Conservation (phyloP, 1,284 basidiomycete genomes). For the Cutaneotrichosporon sp. region DNA sequence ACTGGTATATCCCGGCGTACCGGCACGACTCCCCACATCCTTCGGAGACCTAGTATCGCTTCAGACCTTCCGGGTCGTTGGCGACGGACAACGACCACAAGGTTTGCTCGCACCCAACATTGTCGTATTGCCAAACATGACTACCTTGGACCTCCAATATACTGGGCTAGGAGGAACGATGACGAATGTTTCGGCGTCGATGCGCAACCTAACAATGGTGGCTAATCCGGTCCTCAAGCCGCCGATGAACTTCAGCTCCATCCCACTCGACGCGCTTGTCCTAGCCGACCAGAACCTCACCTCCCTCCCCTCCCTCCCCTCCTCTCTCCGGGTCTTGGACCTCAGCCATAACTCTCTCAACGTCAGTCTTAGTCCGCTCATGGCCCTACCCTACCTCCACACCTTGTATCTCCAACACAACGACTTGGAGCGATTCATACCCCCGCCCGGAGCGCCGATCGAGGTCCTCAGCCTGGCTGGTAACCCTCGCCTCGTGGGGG, state of each 20-base stretch:
- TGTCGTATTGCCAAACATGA: constrained; percentile 20
- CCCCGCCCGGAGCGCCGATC: constrained; percentile 2
- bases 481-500: constrained; percentile 6
- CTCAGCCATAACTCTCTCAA: not conserved
- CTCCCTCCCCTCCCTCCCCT: not conserved
- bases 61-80: constrained; percentile 31
- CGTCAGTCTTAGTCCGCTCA: constrained; percentile 35
- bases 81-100: constrained; percentile 39
- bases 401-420: constrained; percentile 11
- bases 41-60: constrained; percentile 44
- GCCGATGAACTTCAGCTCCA: constrained; percentile 11
- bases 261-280: constrained; percentile 33
- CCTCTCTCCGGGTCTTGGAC: not conserved
- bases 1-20: constrained; percentile 44
- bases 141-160: constrained; percentile 20
- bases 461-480: not conserved
- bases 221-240: constrained; percentile 12
- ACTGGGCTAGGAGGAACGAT: not conserved
- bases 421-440: constrained; percentile 1
- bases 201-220: not conserved
- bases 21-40: constrained; percentile 31
- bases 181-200: not conserved
- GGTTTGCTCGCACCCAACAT: constrained; percentile 33
- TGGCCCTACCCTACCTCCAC: constrained; percentile 14
- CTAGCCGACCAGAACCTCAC: not conserved